Conservation (phyloP, 441 rosid species). For the Gossypium trilobum region DNA sequence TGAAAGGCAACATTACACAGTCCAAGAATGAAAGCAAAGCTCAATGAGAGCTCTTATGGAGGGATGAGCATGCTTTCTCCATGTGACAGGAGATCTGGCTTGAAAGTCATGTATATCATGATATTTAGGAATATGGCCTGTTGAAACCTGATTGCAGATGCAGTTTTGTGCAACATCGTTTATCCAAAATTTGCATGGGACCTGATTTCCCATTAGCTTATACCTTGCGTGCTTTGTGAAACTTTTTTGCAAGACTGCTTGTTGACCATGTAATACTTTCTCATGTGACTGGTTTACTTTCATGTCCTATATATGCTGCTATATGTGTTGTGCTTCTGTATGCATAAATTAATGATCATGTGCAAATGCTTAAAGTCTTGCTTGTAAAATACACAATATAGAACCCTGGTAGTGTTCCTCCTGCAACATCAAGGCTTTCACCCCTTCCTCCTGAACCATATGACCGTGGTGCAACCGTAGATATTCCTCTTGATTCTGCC, state of each 20-base stretch:
- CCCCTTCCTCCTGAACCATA: slow-evolving; percentile 96
- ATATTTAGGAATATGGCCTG: neutral
- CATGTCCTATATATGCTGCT: neutral
- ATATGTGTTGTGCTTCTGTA: neutral
- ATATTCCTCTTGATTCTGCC: slow-evolving; percentile 70
- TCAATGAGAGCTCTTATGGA: neutral
- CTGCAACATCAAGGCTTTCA: slow-evolving; percentile 68
- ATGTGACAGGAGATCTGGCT: neutral
- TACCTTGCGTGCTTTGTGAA: neutral
- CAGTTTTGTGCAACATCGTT: neutral
- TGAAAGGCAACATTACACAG: neutral
- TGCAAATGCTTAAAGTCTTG: slow-evolving; percentile 3
- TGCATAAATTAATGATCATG: neutral
- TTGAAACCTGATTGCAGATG: neutral
- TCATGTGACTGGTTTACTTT: neutral
- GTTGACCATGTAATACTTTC: neutral
- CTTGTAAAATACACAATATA: slow-evolving; percentile 22
- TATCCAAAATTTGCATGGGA: slow-evolving; percentile 1
- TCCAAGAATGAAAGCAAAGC: neutral
- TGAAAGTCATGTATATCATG: neutral
- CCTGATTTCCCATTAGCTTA: neutral
- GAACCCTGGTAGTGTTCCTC: slow-evolving; percentile 65
- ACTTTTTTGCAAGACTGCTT: neutral
- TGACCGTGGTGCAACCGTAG: slow-evolving; percentile 82
- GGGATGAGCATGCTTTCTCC: neutral